Evolutionary conservation across 2,329 filamentous ascomycete genomes (phyloP).

Genomic region (Botrytis squamosa): DNA sequence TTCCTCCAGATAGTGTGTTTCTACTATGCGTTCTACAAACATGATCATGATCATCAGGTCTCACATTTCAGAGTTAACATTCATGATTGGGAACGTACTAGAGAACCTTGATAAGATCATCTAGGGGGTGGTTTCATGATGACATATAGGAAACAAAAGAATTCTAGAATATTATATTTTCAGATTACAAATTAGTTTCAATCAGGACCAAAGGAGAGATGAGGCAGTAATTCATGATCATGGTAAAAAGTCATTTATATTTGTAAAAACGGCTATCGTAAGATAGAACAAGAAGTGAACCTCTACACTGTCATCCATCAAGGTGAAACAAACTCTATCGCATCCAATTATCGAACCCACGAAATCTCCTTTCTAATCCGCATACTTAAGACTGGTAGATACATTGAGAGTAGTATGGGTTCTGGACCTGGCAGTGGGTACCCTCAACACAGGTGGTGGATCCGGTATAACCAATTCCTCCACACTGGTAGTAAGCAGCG

Average conservation of each 20-base stretch:
- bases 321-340: slow-evolving; percentile 7
- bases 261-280: slow-evolving; percentile 10
- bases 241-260: slow-evolving; percentile 7
- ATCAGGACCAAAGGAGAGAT: too few species aligned
- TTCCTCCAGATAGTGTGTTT: not conserved
- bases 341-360: not conserved
- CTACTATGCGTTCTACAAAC: too few species aligned
- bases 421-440: slow-evolving; percentile 27
- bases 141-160: not conserved
- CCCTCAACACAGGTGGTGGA: slow-evolving; percentile 25
- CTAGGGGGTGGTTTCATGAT: too few species aligned
- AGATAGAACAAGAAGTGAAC: slow-evolving; percentile 22
- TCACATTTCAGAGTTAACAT: not conserved
- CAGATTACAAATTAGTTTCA: not conserved
- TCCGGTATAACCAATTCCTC: slow-evolving; percentile 29
- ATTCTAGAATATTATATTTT: not conserved
- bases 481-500: slow-evolving; percentile 30
- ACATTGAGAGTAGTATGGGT: slow-evolving; percentile 25
- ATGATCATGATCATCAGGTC: not conserved
- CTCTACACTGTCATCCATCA: slow-evolving; percentile 9
- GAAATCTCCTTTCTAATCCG: not conserved
- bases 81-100: not conserved
- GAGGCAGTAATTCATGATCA: not conserved
- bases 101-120: too few species aligned
- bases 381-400: not conserved